These are phyloP conservation scores for Nicotiana benthamiana DNA, from an alignment of 257 asterid species.

Conservation along the genomic window DNA sequence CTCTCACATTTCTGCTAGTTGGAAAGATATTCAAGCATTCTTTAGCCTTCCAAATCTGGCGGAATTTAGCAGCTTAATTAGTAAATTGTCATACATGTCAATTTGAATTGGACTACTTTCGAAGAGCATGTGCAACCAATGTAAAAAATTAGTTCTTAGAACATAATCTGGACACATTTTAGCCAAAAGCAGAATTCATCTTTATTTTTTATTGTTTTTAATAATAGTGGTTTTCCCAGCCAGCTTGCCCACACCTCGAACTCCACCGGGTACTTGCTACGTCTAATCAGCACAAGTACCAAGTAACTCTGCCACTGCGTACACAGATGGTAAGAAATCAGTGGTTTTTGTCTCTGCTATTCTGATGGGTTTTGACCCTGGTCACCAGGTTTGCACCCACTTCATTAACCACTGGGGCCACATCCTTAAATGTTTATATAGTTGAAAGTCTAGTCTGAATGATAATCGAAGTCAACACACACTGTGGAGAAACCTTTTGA, in stretches of 20 bases:
- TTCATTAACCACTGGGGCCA: background rate
- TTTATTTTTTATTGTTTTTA: background rate
- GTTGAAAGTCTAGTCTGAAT: constrained; percentile 3
- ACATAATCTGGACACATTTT: background rate
- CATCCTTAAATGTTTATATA: background rate
- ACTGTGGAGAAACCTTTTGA: background rate
- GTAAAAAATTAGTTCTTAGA: background rate
- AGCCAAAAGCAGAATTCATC: background rate
- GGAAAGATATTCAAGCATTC: constrained; percentile 88
- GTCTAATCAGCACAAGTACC: background rate
- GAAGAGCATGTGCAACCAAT: background rate
- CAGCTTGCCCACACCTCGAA: background rate
- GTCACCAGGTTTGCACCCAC: background rate
- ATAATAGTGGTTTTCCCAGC: background rate
- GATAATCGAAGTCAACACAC: background rate
- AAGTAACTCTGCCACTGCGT: background rate
- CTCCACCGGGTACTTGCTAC: background rate
- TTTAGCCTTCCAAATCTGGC: constrained; percentile 97
- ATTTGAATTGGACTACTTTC: background rate
- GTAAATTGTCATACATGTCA: background rate
- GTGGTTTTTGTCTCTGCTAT: background rate
- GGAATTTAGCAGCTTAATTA: constrained; percentile 12
- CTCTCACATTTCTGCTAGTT: constrained; percentile 74
- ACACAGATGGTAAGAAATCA: background rate
- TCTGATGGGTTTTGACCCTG: background rate